These are phyloP conservation scores for Asparagopsis taxiformis DNA, from an alignment of 31 red algal species.

Conservation along the genomic window DNA sequence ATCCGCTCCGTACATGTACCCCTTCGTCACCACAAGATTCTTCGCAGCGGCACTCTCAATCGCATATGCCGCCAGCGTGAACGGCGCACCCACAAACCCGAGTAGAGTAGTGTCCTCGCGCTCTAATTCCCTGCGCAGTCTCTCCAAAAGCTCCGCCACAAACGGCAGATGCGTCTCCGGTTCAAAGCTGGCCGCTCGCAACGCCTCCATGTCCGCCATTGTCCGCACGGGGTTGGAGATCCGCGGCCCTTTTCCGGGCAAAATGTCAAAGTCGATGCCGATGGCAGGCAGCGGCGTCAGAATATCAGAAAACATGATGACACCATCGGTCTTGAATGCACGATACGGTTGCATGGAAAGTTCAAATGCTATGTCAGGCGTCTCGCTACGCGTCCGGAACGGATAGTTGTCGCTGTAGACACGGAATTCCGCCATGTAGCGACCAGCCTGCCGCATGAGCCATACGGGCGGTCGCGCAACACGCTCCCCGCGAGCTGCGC, in stretches of 20 bases:
- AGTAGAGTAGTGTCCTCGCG: conserved; percentile 44
- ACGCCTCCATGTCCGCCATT: conserved; percentile 4
- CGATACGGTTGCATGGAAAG: conserved; percentile 84
- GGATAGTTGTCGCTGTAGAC: conserved; percentile 50
- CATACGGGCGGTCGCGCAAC: conserved; percentile 79
- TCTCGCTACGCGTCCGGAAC: conserved; percentile 66
- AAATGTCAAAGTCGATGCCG: conserved; percentile 78
- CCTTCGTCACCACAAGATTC: conserved; percentile 60
- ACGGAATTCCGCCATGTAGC: conserved; percentile 80
- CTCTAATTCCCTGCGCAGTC: conserved; percentile 26
- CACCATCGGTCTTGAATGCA: conserved; percentile 70
- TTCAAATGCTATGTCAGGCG: conserved; percentile 72
- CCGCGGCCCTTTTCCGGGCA: conserved; percentile 56
- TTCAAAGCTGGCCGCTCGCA: conserved; percentile 20
- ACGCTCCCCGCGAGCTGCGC: conserved; percentile 51
- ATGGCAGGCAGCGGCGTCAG: conserved; percentile 70
- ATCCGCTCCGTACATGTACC: conserved; percentile 52
- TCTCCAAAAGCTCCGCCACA: conserved; percentile 51
- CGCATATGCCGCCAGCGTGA: conserved; percentile 87
- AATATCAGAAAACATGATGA: conserved; percentile 94
- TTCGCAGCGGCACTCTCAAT: conserved; percentile 72
- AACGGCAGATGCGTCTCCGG: conserved; percentile 41
- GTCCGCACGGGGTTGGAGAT: conserved; percentile 50
- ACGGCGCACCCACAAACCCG: conserved; percentile 94
- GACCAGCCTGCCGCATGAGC: conserved; percentile 95